A percentile compares a stretch with the other conserved stretches of the same genome.
phyloP scores from a whole-genome alignment of 163 green algal genomes.

The Picocystis sp. region DNA sequence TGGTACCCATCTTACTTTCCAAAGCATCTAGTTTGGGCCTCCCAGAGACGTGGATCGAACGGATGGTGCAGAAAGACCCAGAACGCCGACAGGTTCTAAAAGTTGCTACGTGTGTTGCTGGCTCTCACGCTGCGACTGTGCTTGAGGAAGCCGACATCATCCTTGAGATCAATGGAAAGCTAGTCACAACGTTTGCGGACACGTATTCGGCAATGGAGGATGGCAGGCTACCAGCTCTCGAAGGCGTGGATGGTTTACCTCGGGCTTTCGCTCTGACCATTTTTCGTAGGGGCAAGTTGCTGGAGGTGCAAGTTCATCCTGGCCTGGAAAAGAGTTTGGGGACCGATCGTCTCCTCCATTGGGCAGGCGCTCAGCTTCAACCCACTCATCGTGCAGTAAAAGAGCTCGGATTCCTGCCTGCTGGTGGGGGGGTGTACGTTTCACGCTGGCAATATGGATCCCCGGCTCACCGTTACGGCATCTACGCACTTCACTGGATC shows the following conservation, averaged over 20 bases:
- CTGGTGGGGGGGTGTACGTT: conserved; percentile 57
- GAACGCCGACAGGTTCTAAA: conserved; percentile 40
- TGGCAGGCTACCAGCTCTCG: too few relatives aligned
- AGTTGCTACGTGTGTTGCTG: conserved; percentile 19
- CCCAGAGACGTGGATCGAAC: conserved; percentile 39
- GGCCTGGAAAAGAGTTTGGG: conserved; percentile 52
- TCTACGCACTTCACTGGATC: conserved; percentile 62
- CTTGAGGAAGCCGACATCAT: conserved; percentile 62
- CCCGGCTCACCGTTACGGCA: conserved; percentile 63
- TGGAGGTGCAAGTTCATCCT: conserved; percentile 35
- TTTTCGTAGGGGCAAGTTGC: conserved; percentile 24
- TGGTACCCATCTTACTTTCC: conserved; percentile 47
- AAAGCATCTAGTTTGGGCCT: conserved; percentile 57
- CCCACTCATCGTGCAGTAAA: conserved; percentile 54
- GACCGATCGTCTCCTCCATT: conserved; percentile 64
- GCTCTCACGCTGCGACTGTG: conserved; percentile 29
- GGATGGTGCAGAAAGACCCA: conserved; percentile 43
- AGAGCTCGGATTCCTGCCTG: conserved; percentile 58
- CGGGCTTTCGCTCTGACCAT: conserved; percentile 29
- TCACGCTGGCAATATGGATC: conserved; percentile 71
- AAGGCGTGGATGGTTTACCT: too few relatives aligned
- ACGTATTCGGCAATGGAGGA: conserved; percentile 26
- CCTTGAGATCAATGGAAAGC: conserved; percentile 41
- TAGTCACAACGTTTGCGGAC: conserved; percentile 49
- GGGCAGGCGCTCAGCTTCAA: conserved; percentile 77